A percentile compares a stretch with the other conserved stretches of the same genome.
phyloP scores from a whole-genome alignment of 805 yeast genomes.

The Saccharomycopsis capsularis region DNA sequence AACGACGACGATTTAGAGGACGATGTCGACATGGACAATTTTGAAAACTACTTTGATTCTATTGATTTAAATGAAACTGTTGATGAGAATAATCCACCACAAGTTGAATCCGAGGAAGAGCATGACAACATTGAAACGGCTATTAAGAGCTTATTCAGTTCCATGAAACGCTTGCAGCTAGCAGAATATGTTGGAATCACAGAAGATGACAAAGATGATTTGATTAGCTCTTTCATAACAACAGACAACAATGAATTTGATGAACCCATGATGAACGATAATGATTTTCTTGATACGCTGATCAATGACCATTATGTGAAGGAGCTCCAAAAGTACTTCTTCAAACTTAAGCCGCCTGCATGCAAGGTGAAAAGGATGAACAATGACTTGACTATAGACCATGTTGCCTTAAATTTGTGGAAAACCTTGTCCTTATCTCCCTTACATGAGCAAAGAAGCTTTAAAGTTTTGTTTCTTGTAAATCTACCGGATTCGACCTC shows the following conservation, averaged over 20 bases:
- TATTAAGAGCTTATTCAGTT: constrained; percentile 7
- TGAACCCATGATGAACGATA: constrained; percentile 6
- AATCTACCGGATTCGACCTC: constrained; percentile 23
- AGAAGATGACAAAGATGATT: constrained; percentile 8
- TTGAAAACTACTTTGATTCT: constrained; percentile 15
- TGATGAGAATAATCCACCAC: neutral
- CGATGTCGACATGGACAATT: constrained; percentile 13
- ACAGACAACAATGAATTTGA: constrained; percentile 4
- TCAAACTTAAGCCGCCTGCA: constrained; percentile 32
- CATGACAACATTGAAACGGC: constrained; percentile 6
- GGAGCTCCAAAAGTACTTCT: constrained; percentile 25
- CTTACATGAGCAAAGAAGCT: constrained; percentile 39
- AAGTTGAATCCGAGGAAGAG: constrained; percentile 4
- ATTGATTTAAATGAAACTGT: neutral
- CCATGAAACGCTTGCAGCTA: constrained; percentile 7
- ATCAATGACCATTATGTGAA: neutral
- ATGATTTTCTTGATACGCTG: neutral
- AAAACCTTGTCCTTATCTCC: constrained; percentile 53
- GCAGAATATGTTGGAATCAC: constrained; percentile 15
- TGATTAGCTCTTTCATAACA: constrained; percentile 6
- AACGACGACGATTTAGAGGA: constrained; percentile 7
- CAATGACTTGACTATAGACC: constrained; percentile 39
- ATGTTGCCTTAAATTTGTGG: constrained; percentile 48
- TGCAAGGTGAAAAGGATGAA: constrained; percentile 32
- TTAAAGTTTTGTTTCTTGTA: constrained; percentile 43